A percentile compares a stretch with the other conserved stretches of the same genome.
phyloP scores from a whole-genome alignment of 2,329 filamentous ascomycete genomes.

The Fusarium marasasianum region DNA sequence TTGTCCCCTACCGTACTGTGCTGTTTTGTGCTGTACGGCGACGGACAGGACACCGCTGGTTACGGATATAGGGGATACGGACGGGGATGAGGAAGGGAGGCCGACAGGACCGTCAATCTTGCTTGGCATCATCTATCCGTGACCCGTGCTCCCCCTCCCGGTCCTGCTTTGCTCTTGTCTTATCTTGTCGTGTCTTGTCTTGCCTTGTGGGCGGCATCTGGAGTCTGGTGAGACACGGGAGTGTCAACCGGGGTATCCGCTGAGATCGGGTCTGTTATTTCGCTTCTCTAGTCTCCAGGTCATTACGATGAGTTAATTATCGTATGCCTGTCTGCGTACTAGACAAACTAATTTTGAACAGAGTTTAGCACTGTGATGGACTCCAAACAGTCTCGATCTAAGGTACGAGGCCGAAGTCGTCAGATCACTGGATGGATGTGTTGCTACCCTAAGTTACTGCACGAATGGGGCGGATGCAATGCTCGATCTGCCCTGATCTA shows the following conservation, averaged over 20 bases:
- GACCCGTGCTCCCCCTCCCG: neutral
- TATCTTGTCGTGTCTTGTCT: slow-evolving; percentile 38
- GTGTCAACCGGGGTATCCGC: slow-evolving; percentile 41
- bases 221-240: slow-evolving; percentile 44
- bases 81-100: slow-evolving; percentile 11
- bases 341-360: neutral
- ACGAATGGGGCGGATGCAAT: slow-evolving; percentile 22
- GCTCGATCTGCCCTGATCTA: slow-evolving; percentile 28
- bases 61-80: slow-evolving; percentile 5
- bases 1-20: neutral
- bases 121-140: slow-evolving; percentile 1
- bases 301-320: neutral
- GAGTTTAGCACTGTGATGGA: neutral
- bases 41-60: neutral
- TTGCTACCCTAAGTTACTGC: slow-evolving; percentile 1
- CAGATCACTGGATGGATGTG: neutral
- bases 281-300: neutral
- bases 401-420: neutral
- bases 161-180: slow-evolving; percentile 11
- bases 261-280: slow-evolving; percentile 32
- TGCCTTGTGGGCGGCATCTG: slow-evolving; percentile 35
- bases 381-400: neutral
- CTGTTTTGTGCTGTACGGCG: neutral
- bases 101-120: slow-evolving; percentile 2
- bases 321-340: neutral